phyloP scores from a whole-genome alignment of 75 land plant genomes.

The Cunninghamia lanceolata region DNA sequence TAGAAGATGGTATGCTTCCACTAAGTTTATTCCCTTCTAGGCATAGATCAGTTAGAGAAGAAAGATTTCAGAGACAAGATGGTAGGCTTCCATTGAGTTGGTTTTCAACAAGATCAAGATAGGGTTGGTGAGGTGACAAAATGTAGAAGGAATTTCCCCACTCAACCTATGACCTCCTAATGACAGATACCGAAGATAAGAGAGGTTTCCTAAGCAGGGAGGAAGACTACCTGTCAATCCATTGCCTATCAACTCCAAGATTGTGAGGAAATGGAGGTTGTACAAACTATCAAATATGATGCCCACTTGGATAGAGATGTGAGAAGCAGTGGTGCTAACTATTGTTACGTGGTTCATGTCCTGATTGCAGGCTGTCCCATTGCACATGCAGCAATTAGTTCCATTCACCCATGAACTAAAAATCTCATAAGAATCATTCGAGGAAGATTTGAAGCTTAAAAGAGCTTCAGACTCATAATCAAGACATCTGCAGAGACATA shows the following conservation, averaged over 20 bases:
- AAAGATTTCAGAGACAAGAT: not conserved
- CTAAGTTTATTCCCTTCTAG: not conserved
- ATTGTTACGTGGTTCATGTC: not conserved
- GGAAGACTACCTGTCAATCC: constrained; percentile 7
- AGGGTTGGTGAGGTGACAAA: not conserved
- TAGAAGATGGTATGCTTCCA: not conserved
- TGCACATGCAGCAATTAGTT: not conserved
- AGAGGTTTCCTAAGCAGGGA: constrained; percentile 2
- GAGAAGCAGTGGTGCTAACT: not conserved
- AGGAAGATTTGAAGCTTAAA: not conserved
- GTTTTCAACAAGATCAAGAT: no score
- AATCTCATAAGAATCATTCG: not conserved
- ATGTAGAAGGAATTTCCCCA: not conserved
- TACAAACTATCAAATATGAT: no score
- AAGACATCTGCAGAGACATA: not conserved
- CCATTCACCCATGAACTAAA: not conserved
- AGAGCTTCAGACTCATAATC: not conserved
- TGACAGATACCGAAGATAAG: constrained; percentile 7
- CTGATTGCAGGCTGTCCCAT: not conserved
- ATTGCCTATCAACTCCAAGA: not conserved
- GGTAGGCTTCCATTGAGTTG: no score
- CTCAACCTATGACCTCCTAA: not conserved
- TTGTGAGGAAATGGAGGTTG: no score
- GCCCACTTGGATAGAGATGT: no score
- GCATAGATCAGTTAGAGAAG: not conserved